Evolutionary conservation across 2,329 filamentous ascomycete genomes (phyloP).

Genomic region (Phaeoacremonium minimum): DNA sequence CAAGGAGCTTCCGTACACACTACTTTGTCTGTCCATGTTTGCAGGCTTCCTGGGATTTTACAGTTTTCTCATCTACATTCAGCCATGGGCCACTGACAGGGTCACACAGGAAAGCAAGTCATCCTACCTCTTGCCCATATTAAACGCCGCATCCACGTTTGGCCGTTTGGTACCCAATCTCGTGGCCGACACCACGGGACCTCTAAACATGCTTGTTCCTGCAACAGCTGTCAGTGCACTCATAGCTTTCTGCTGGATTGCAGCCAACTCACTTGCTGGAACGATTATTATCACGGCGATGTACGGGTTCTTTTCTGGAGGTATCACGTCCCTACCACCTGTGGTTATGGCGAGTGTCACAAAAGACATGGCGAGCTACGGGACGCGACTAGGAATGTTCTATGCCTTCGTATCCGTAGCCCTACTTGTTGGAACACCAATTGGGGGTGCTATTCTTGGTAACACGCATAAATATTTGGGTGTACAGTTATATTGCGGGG

Average conservation of each 20-base stretch:
- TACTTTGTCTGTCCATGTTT: conserved; percentile 11
- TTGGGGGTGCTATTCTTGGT: conserved; percentile 21
- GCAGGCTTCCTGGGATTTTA: conserved; percentile 11
- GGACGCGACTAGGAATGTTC: neutral
- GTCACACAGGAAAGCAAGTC: conserved; percentile 7
- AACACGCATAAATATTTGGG: no score
- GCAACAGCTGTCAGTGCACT: neutral
- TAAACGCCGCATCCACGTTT: conserved; percentile 26
- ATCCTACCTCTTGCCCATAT: conserved; percentile 24
- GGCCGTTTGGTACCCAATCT: conserved; percentile 25
- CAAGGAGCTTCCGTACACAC: conserved; percentile 9
- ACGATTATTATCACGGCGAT: neutral
- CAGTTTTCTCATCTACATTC: conserved; percentile 13
- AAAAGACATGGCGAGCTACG: neutral
- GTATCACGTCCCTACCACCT: neutral
- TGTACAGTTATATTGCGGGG: no score
- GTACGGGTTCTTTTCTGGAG: neutral
- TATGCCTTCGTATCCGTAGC: neutral
- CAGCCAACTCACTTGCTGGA: neutral
- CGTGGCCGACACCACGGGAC: conserved; percentile 22
- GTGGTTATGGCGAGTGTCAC: neutral
- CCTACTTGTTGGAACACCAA: conserved; percentile 1
- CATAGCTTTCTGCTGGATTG: conserved; percentile 1
- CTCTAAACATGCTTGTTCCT: conserved; percentile 27
- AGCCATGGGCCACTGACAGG: conserved; percentile 5